A percentile compares a stretch with the other conserved stretches of the same genome.
Conservation (phyloP, 257 asterid species). For the Handroanthus guayacan region DNA sequence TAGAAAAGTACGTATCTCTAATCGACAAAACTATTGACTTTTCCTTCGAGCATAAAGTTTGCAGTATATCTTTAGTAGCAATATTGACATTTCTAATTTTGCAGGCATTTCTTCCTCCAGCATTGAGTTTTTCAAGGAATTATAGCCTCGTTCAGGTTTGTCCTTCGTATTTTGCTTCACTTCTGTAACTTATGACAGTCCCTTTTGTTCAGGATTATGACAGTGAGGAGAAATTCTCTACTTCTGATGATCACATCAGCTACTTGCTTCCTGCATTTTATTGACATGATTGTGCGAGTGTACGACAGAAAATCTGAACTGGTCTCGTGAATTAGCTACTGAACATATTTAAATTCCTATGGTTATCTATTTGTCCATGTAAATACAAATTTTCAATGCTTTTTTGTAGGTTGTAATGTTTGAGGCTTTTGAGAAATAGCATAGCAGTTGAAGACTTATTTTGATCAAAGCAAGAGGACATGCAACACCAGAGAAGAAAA, state of each 20-base stretch:
- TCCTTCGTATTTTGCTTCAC: background rate
- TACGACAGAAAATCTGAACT: slow-evolving; percentile 87
- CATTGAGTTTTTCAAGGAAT: slow-evolving; percentile 85
- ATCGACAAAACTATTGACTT: slow-evolving; percentile 5
- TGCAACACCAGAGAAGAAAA: slow-evolving; percentile 84
- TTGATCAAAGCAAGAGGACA: slow-evolving; percentile 78
- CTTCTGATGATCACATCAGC: slow-evolving; percentile 79
- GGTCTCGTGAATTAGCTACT: slow-evolving; percentile 56
- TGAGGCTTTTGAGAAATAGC: slow-evolving; percentile 95
- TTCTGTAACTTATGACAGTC: slow-evolving; percentile 25
- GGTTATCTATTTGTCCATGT: background rate
- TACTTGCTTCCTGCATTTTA: slow-evolving; percentile 87
- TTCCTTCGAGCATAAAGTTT: slow-evolving; percentile 9
- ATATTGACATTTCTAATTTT: slow-evolving; percentile 36
- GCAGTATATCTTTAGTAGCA: background rate
- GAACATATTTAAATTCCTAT: slow-evolving; percentile 2
- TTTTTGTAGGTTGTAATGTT: slow-evolving; percentile 71
- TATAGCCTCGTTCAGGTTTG: slow-evolving; percentile 1
- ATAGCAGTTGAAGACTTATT: slow-evolving; percentile 86
- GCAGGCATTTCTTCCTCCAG: slow-evolving; percentile 53
- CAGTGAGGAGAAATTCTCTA: slow-evolving; percentile 71
- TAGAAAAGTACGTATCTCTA: slow-evolving; percentile 64
- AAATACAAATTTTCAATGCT: slow-evolving; percentile 18
- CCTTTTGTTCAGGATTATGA: slow-evolving; percentile 67
- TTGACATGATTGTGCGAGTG: slow-evolving; percentile 94